phyloP scores from a whole-genome alignment of 257 asterid genomes.

The Solanum virginianum region DNA sequence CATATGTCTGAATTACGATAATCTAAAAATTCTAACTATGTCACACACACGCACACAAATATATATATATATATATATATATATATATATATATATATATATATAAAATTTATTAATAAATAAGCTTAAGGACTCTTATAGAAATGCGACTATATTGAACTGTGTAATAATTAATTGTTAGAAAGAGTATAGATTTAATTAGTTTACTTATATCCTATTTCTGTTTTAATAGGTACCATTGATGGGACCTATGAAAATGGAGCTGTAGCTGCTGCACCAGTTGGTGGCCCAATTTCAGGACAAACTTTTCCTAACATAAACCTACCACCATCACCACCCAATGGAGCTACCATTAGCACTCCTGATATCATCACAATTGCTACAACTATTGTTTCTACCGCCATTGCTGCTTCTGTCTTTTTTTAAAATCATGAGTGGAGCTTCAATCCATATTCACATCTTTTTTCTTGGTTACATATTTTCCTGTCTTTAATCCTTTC shows the following conservation, averaged over 20 bases:
- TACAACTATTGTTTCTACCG: conserved; percentile 10
- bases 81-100: too few relatives aligned
- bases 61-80: too few relatives aligned
- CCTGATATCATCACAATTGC: conserved; percentile 5
- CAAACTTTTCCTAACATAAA: conserved; percentile 11
- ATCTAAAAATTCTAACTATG: not conserved
- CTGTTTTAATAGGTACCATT: not conserved
- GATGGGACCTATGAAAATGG: not conserved
- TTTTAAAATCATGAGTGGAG: not conserved
- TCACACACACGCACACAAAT: not conserved
- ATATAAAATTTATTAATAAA: not conserved
- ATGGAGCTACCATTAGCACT: conserved; percentile 4
- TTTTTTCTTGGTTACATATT: not conserved
- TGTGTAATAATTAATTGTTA: not conserved
- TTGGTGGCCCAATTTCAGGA: conserved; percentile 37
- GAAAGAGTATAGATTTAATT: not conserved
- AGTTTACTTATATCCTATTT: not conserved
- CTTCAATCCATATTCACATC: not conserved
- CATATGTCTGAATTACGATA: too few relatives aligned
- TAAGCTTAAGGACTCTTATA: not conserved
- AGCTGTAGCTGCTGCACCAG: conserved; percentile 26
- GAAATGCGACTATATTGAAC: not conserved
- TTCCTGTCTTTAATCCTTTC: not conserved
- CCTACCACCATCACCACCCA: conserved; percentile 16
- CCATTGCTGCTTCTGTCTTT: conserved; percentile 30